A percentile compares a stretch with the other conserved stretches of the same genome.
Conservation (phyloP, 345 rosid species). For the Lenwebbia sp. region DNA sequence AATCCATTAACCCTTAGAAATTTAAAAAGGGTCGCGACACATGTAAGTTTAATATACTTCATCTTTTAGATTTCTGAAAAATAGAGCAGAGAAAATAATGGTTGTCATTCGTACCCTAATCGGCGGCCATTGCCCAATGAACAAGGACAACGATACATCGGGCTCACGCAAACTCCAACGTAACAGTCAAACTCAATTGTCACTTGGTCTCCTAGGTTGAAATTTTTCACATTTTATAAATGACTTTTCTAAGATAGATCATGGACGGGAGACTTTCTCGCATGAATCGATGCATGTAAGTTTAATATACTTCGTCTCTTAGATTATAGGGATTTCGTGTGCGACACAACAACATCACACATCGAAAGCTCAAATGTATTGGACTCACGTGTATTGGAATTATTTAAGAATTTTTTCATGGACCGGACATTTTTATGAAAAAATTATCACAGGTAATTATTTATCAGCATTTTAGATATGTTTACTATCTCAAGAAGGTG, state of each 20-base stretch:
- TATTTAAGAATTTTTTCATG: neutral
- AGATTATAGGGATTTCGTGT: neutral
- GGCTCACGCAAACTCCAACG: neutral
- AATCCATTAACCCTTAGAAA: too few relatives aligned
- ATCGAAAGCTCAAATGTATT: too few relatives aligned
- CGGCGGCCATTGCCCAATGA: too few relatives aligned
- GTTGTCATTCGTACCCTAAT: too few relatives aligned
- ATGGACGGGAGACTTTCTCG: neutral
- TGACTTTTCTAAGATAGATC: neutral
- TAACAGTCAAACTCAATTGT: neutral
- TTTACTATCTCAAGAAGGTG: neutral
- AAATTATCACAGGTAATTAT: neutral
- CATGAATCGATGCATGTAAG: neutral
- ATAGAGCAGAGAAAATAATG: too few relatives aligned
- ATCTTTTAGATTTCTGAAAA: too few relatives aligned
- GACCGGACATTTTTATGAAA: neutral
- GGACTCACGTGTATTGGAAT: too few relatives aligned
- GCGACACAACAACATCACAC: neutral
- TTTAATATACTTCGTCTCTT: neutral
- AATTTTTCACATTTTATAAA: neutral
- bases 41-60: too few relatives aligned
- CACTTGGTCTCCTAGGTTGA: neutral
- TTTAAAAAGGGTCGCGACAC: too few relatives aligned
- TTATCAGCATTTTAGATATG: neutral
- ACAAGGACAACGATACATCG: too few relatives aligned